phyloP scores from a whole-genome alignment of 2,329 filamentous ascomycete species.

The Amesomyces nigricolor region DNA sequence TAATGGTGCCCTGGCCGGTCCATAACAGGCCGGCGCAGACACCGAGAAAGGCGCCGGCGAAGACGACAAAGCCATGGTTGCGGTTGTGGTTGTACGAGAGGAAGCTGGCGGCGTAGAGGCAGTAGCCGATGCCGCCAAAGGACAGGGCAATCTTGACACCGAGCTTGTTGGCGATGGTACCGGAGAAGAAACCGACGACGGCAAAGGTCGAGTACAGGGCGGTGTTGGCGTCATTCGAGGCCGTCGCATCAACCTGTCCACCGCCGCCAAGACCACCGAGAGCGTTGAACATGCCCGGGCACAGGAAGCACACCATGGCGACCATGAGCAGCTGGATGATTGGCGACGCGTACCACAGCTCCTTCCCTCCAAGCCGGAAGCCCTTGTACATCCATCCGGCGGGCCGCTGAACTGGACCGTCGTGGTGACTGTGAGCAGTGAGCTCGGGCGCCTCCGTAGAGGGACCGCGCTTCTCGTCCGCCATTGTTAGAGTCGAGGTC shows the following conservation, averaged over 20 bases:
- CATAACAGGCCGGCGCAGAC: conserved; percentile 75
- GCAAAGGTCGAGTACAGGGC: conserved; percentile 70
- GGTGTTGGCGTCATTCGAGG: conserved; percentile 58
- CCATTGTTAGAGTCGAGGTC: conserved; percentile 10
- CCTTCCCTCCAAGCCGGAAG: conserved; percentile 47
- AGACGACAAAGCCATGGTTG: conserved; percentile 67
- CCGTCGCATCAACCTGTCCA: conserved; percentile 49
- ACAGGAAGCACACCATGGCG: conserved; percentile 62
- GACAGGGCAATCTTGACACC: conserved; percentile 63
- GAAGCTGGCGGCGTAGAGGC: conserved; percentile 66
- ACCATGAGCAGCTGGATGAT: conserved; percentile 67
- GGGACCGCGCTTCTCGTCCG: conserved; percentile 18
- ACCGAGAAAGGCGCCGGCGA: conserved; percentile 70
- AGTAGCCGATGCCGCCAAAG: conserved; percentile 72
- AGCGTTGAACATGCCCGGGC: conserved; percentile 63
- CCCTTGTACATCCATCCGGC: conserved; percentile 64
- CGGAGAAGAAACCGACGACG: conserved; percentile 63
- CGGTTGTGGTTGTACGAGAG: conserved; percentile 63
- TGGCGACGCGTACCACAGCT: conserved; percentile 68
- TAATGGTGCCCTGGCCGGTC: conserved; percentile 78
- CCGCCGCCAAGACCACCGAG: conserved; percentile 55
- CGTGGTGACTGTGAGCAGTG: not conserved
- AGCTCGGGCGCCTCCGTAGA: conserved; percentile 8
- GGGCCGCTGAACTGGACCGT: conserved; percentile 34
- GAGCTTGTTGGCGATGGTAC: conserved; percentile 71